Conservation (phyloP, 192 early-diverging fungal species). For the Phlyctochytrium planicorne region DNA sequence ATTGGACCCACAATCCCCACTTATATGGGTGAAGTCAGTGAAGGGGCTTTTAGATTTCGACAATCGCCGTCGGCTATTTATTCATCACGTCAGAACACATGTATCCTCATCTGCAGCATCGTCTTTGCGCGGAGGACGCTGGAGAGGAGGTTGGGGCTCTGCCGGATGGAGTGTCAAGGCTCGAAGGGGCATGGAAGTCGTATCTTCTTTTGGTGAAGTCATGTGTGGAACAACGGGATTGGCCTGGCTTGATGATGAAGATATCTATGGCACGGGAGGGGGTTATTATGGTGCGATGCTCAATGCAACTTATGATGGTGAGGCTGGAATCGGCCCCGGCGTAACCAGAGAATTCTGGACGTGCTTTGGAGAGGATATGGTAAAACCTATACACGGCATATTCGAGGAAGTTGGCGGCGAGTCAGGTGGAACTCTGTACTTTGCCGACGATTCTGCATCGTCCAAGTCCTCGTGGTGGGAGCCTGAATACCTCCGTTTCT, state of each 20-base stretch:
- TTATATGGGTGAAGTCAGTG: not conserved
- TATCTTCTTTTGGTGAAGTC: no score
- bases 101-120: no score
- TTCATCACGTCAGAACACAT: no score
- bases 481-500: not conserved
- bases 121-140: no score
- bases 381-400: not conserved
- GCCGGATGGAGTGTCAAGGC: no score
- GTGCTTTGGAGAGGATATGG: not conserved
- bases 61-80: no score
- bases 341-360: not conserved
- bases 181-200: no score
- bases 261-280: no score
- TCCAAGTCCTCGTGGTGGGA: not conserved
- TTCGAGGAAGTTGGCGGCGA: not conserved
- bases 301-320: not conserved
- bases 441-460: not conserved
- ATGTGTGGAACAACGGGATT: no score
- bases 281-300: no score
- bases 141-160: no score
- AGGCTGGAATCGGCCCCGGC: not conserved
- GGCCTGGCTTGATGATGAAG: no score
- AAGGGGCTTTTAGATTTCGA: not conserved
- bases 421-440: not conserved
- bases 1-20: not conserved